These are phyloP conservation scores for Mychonastes homosphaera DNA, from an alignment of 139 green algal species.

Conservation along the genomic window DNA sequence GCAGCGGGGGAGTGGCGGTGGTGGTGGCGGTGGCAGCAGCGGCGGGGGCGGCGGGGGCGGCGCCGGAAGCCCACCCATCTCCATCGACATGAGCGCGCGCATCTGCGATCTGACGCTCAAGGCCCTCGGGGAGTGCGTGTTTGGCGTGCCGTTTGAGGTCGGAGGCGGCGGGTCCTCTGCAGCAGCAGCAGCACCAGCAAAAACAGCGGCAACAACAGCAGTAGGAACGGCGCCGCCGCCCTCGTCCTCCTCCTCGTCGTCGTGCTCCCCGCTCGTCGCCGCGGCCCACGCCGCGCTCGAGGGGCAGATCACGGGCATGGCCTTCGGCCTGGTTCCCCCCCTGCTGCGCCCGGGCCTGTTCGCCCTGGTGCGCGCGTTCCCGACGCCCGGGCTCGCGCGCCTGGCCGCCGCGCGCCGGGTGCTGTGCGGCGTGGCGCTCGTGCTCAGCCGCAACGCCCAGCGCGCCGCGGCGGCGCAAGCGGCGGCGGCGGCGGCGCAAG, in stretches of 20 bases:
- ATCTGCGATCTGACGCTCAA: constrained; percentile 18
- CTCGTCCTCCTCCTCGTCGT: background rate
- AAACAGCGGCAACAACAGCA: background rate
- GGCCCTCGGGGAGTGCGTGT: constrained; percentile 15
- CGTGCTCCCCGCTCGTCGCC: background rate
- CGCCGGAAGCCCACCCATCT: no score
- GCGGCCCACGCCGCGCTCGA: constrained; percentile 12
- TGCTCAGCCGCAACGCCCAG: no score
- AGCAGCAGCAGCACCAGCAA: background rate
- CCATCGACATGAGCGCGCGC: constrained; percentile 15
- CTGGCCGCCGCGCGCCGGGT: no score
- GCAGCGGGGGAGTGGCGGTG: constrained; percentile 1
- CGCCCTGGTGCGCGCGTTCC: constrained; percentile 2
- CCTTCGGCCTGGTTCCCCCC: constrained; percentile 9
- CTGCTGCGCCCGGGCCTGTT: constrained; percentile 13
- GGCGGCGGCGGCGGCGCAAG: no score
- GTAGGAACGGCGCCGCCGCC: background rate
- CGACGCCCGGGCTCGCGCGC: no score
- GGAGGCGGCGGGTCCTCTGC: background rate
- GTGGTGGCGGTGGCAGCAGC: constrained; percentile 1
- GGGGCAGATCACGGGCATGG: constrained; percentile 17
- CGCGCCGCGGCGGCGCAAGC: no score
- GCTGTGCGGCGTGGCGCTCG: no score
- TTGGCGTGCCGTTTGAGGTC: constrained; percentile 3
- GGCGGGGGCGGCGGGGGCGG: background rate